Base-by-base conservation (phyloP, 495 filamentous ascomycete species). In the Penicillium psychrofluorescens region DNA sequence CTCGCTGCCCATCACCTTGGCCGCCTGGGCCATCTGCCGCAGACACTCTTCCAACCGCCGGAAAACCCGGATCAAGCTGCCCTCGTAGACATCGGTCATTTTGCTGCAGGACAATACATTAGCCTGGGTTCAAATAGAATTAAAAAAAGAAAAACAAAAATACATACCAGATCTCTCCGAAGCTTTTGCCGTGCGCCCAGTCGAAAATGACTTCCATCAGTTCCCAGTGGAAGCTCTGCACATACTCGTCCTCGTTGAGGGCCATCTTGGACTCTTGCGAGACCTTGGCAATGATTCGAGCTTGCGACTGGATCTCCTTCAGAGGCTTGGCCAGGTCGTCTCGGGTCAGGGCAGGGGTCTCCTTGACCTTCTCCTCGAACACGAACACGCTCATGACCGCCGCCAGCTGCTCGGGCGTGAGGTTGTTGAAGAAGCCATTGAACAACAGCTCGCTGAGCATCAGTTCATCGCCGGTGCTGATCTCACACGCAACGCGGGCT, bases 41-140 rank as follows among this genome's bases (percentile, higher is more conserved):
- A 98, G 71, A 40, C 95, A 76, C 68, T 98, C 92, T 66, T 98
- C 94, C 31, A 98, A 70, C 14, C 94, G 85, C 38, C 92, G 83
- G 78, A 98, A 97, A 38, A 96, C 80, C 29, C 92, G 87, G 56
- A 98, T 97, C 50, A 98, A 72, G 45, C 84, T 95, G 36, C 92
- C 92, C 62, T 98, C 92, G 63, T 95, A 98, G 32, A 91, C 86
- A 60, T 95, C 90, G 28, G 92, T 95, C 91, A 96, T 95, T 83
- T 90, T 90, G 65, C 90, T 95, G 41, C 34, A 11, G 28, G 44
- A 7, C 36, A 40, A 34, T 51, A 22, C 22, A 35, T 46, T 45
- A 44, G 13, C 39, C n/a, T 8, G n/a, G 27, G 16, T 36, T 42
- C 28, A 27, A 27, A 16, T 34, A 8, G 37, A 44, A 46, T 12